These are phyloP conservation scores for Phlyctochytrium bullatum DNA, from an alignment of 192 early-diverging fungal genomes.

Conservation along the genomic window DNA sequence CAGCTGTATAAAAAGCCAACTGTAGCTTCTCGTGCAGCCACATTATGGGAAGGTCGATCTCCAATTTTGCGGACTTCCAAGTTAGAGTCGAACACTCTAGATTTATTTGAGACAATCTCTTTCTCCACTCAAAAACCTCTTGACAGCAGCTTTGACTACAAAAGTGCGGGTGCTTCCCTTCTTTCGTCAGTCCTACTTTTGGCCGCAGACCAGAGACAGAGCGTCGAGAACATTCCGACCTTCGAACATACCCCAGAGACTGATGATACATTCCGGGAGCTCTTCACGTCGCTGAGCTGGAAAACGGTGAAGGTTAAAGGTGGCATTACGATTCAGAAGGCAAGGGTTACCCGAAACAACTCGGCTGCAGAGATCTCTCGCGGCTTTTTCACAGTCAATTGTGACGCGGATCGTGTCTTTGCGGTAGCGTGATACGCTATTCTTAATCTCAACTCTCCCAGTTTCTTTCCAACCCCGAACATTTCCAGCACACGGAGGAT, in stretches of 20 bases:
- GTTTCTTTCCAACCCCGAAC: constrained; percentile 56
- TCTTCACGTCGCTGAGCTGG: constrained; percentile 34
- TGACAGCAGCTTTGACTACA: neutral
- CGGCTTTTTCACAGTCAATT: constrained; percentile 28
- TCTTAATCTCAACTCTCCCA: too few species aligned
- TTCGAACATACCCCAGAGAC: neutral
- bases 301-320: constrained; percentile 34
- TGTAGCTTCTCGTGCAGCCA: constrained; percentile 7
- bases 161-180: neutral
- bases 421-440: too few species aligned
- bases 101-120: constrained; percentile 5
- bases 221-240: neutral
- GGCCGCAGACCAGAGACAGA: constrained; percentile 15
- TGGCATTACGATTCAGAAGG: constrained; percentile 40
- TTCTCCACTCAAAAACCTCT: constrained; percentile 17
- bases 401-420: constrained; percentile 48
- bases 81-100: constrained; percentile 1
- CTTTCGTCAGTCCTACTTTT: constrained; percentile 18
- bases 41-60: constrained; percentile 29
- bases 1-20: neutral
- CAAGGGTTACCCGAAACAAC: constrained; percentile 24
- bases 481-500: constrained; percentile 44
- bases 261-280: neutral
- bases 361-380: constrained; percentile 35
- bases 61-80: constrained; percentile 13